phyloP scores from a whole-genome alignment of 108 stramenopile genomes.

The Nitzschia sp. region DNA sequence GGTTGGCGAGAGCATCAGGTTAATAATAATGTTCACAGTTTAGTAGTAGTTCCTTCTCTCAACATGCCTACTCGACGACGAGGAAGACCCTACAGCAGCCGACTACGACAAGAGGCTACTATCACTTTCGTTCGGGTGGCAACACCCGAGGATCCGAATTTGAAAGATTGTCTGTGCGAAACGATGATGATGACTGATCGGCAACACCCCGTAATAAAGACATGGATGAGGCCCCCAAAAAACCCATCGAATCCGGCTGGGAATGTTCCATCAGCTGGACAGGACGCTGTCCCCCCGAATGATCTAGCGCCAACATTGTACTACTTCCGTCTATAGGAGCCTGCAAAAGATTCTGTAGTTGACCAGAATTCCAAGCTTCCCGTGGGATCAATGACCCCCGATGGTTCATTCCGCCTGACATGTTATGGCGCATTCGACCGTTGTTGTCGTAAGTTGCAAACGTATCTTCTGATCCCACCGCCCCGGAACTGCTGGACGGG shows the following conservation, averaged over 20 bases:
- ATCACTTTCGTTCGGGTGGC: conserved; percentile 9
- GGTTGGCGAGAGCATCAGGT: too few species aligned
- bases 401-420: background rate
- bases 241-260: background rate
- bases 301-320: background rate
- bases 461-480: background rate
- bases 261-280: conserved; percentile 4
- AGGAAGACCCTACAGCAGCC: too few species aligned
- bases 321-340: conserved; percentile 19
- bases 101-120: too few species aligned
- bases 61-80: too few species aligned
- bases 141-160: conserved; percentile 3
- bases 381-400: conserved; percentile 11
- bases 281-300: background rate
- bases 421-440: background rate
- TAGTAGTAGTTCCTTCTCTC: too few species aligned
- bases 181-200: background rate
- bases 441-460: background rate
- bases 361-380: conserved; percentile 10
- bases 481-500: background rate
- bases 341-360: background rate
- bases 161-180: background rate
- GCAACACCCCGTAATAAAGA: background rate
- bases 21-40: too few species aligned
- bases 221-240: background rate